These are phyloP conservation scores for Beta macrorhiza DNA, from an alignment of 179 eudicot species.

Conservation along the genomic window DNA sequence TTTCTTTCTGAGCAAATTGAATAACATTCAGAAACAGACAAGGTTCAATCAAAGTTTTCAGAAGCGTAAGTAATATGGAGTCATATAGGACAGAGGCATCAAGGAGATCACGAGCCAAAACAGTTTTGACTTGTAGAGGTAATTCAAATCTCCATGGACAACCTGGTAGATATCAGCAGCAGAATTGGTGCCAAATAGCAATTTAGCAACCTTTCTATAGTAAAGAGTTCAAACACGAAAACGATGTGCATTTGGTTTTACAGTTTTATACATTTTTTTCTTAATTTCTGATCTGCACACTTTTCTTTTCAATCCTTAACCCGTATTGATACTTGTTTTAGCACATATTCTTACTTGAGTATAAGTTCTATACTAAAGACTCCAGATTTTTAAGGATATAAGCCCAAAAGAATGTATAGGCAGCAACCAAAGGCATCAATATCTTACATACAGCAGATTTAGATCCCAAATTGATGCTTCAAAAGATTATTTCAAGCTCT, in stretches of 20 bases:
- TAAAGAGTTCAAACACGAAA: neutral
- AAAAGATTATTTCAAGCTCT: neutral
- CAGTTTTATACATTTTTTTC: neutral
- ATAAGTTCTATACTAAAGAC: neutral
- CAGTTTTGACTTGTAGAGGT: neutral
- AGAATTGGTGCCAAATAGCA: neutral
- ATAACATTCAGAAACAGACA: neutral
- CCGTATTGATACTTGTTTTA: too few species aligned
- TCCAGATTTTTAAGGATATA: neutral
- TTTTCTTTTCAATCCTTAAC: too few species aligned
- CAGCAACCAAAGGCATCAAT: neutral
- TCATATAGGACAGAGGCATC: neutral
- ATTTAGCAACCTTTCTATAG: neutral
- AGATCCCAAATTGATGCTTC: neutral
- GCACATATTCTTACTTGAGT: neutral
- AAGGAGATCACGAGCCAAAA: neutral
- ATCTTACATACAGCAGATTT: neutral
- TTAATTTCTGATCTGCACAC: too few species aligned
- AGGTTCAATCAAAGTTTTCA: neutral
- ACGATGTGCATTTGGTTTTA: neutral
- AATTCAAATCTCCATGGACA: neutral
- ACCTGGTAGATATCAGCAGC: neutral
- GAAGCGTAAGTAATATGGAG: neutral
- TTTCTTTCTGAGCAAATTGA: slow-evolving; percentile 10
- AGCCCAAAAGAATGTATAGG: neutral